A percentile compares a stretch with the other conserved stretches of the same genome.
Conservation (phyloP, 305 asterid species). For the Striga hermonthica region DNA sequence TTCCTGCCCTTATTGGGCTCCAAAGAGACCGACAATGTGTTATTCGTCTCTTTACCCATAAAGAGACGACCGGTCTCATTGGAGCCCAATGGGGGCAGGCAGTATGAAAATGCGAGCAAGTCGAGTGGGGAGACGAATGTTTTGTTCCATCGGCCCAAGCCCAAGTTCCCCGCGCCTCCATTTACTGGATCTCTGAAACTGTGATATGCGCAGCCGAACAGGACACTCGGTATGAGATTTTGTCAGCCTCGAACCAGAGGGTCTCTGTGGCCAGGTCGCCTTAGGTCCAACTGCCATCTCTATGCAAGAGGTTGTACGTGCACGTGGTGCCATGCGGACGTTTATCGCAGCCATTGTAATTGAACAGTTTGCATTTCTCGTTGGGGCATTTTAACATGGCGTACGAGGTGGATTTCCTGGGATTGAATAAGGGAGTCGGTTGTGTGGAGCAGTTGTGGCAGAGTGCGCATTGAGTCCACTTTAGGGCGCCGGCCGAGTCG, state of each 20-base stretch:
- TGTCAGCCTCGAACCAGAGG: slow-evolving; percentile 37
- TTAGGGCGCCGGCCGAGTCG: slow-evolving; percentile 61
- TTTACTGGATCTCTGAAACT: slow-evolving; percentile 40
- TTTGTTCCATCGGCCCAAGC: slow-evolving; percentile 54
- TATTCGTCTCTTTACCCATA: slow-evolving; percentile 49
- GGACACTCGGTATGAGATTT: slow-evolving; percentile 36
- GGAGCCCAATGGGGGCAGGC: slow-evolving; percentile 46
- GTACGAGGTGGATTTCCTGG: slow-evolving; percentile 47
- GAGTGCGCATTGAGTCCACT: slow-evolving; percentile 66
- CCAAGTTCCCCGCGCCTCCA: slow-evolving; percentile 48
- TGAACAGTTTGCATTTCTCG: slow-evolving; percentile 38
- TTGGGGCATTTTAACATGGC: slow-evolving; percentile 39
- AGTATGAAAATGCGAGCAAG: slow-evolving; percentile 51
- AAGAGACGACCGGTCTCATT: slow-evolving; percentile 39
- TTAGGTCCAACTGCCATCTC: slow-evolving; percentile 44
- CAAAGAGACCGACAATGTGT: slow-evolving; percentile 33
- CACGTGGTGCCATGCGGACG: slow-evolving; percentile 35
- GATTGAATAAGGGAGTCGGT: slow-evolving; percentile 53
- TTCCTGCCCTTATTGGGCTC: slow-evolving; percentile 48
- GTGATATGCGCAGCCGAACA: slow-evolving; percentile 53
- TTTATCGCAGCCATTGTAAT: slow-evolving; percentile 21
- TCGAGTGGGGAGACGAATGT: slow-evolving; percentile 55
- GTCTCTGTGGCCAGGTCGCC: slow-evolving; percentile 50
- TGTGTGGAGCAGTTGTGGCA: slow-evolving; percentile 48
- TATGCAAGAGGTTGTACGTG: slow-evolving; percentile 43